phyloP scores from a whole-genome alignment of 192 early-diverging fungal genomes.

The Phlyctochytrium planicorne region DNA sequence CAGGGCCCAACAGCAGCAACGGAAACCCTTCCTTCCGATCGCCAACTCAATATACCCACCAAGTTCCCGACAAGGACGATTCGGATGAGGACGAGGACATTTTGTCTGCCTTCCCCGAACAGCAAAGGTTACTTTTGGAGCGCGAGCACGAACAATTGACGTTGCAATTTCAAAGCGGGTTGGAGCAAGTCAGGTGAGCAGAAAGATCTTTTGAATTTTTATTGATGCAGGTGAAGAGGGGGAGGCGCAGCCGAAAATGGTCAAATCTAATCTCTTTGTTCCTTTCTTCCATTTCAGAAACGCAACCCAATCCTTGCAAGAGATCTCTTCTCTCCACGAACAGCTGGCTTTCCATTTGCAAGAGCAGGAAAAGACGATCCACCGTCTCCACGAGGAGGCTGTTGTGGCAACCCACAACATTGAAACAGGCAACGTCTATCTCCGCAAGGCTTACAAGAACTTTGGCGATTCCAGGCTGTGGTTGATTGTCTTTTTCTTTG shows the following conservation, averaged over 20 bases:
- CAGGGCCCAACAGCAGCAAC: too few species aligned
- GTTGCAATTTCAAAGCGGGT: constrained; percentile 33
- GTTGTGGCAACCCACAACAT: constrained; percentile 34
- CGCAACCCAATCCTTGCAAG: constrained; percentile 38
- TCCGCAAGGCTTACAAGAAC: constrained; percentile 28
- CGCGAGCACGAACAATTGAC: constrained; percentile 38
- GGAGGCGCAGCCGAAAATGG: too few species aligned
- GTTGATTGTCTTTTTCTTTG: constrained; percentile 42
- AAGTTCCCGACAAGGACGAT: not conserved
- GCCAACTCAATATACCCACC: too few species aligned
- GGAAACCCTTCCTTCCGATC: too few species aligned
- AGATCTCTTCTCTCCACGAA: constrained; percentile 36
- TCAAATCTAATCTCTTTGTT: constrained; percentile 3
- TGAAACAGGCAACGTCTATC: constrained; percentile 31
- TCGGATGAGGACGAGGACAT: constrained; percentile 32
- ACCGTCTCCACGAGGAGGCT: constrained; percentile 40
- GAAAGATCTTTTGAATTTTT: constrained; percentile 2
- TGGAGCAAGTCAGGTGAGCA: constrained; percentile 44
- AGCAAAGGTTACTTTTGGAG: constrained; percentile 36
- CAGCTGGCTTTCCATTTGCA: constrained; percentile 38
- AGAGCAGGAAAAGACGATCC: constrained; percentile 37
- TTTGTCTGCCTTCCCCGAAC: constrained; percentile 12
- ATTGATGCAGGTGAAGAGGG: too few species aligned
- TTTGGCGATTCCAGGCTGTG: constrained; percentile 39
- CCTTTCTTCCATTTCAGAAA: constrained; percentile 16